These are phyloP conservation scores for Aureobasidium sp. DNA, from an alignment of 2,329 filamentous ascomycete genomes.

Conservation along the genomic window DNA sequence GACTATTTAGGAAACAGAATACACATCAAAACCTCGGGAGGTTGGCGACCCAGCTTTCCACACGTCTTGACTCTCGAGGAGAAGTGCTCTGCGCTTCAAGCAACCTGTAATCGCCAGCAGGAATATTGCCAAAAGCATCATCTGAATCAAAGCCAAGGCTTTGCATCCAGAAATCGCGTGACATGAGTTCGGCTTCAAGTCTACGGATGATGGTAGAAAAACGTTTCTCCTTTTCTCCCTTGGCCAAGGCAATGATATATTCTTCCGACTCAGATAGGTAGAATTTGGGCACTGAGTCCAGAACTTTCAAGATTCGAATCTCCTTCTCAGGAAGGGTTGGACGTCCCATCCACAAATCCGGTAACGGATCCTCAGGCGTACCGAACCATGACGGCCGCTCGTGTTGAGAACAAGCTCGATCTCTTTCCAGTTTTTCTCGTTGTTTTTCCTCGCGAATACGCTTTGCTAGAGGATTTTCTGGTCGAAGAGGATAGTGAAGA, in stretches of 20 bases:
- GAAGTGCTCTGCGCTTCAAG: background rate
- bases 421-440: background rate
- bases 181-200: conserved; percentile 3
- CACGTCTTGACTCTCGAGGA: background rate
- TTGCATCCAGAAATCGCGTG: conserved; percentile 8
- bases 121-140: background rate
- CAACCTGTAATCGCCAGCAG: background rate
- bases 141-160: background rate
- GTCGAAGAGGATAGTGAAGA: background rate
- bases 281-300: background rate
- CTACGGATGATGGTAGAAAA: background rate
- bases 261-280: conserved; percentile 3
- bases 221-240: background rate
- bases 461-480: background rate
- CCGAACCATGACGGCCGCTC: background rate
- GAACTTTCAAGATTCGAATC: background rate
- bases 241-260: background rate
- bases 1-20: background rate
- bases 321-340: background rate
- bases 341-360: conserved; percentile 5
- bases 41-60: background rate
- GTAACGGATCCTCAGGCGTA: background rate
- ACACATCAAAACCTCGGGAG: background rate
- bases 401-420: background rate
- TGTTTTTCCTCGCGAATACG: background rate